These are phyloP conservation scores for Podaxis rugospora DNA, from an alignment of 768 basidiomycete species.

Conservation along the genomic window DNA sequence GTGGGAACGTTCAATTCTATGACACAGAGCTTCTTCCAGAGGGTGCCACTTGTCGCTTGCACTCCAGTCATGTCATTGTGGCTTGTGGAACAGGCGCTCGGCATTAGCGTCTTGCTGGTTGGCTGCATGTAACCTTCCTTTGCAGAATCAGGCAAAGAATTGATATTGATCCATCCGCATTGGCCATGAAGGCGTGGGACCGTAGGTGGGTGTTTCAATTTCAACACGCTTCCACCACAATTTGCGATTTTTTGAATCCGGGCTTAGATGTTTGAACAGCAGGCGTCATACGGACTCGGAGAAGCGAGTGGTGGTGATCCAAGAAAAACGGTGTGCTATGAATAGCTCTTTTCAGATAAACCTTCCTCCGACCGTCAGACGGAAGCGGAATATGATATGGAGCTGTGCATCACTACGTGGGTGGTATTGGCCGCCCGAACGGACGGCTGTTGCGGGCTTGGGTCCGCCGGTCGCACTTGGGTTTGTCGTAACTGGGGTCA, in stretches of 20 bases:
- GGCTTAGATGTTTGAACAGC: too few relatives aligned
- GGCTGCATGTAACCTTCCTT: not conserved
- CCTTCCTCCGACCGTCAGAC: not conserved
- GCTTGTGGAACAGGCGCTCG: not conserved
- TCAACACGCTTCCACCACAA: too few relatives aligned
- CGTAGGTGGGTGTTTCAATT: not conserved
- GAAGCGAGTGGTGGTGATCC: not conserved
- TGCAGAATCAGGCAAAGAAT: too few relatives aligned
- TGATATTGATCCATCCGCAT: not conserved
- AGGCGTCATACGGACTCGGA: not conserved
- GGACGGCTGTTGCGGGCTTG: not conserved
- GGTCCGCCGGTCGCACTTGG: not conserved
- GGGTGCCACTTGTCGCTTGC: not conserved
- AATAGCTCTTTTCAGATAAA: not conserved
- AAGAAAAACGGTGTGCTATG: not conserved
- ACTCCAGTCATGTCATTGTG: not conserved
- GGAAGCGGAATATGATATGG: not conserved
- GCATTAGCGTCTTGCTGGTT: not conserved
- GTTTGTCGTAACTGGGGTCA: too few relatives aligned
- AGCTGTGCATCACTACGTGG: not conserved
- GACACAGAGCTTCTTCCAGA: not conserved
- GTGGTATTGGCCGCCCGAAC: not conserved
- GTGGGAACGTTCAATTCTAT: not conserved
- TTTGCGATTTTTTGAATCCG: too few relatives aligned
- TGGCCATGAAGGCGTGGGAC: too few relatives aligned